A percentile compares a stretch with the other conserved stretches of the same genome.
Conservation (phyloP, 2,329 filamentous ascomycete genomes). For the Paecilomyces sp. region DNA sequence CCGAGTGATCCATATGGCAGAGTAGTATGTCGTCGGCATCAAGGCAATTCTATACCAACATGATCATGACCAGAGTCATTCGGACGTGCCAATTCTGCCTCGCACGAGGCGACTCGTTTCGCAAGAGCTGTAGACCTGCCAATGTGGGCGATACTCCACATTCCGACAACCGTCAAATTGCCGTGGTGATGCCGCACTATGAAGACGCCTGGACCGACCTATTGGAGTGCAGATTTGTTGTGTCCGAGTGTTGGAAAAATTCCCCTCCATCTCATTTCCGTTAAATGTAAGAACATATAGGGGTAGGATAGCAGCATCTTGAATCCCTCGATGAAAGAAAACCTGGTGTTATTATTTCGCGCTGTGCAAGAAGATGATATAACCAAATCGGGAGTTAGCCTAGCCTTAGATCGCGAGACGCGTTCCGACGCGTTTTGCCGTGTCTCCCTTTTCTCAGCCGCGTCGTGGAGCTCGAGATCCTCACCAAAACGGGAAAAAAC, state of each 20-base stretch:
- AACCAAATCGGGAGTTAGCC: conserved; percentile 7
- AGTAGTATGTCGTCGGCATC: too few species aligned
- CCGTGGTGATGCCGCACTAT: background rate
- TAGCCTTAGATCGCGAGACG: background rate
- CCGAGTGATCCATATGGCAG: background rate
- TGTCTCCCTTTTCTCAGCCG: conserved; percentile 9
- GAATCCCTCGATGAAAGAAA: background rate
- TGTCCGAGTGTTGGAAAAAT: background rate
- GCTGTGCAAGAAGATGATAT: conserved; percentile 3
- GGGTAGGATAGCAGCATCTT: background rate
- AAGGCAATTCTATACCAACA: background rate
- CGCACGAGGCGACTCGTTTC: background rate
- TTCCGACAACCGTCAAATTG: background rate
- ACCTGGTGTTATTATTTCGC: background rate
- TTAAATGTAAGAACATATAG: background rate
- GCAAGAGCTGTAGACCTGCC: background rate
- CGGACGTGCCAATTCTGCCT: background rate
- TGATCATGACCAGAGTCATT: background rate
- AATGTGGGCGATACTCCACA: background rate
- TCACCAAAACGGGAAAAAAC: conserved; percentile 9
- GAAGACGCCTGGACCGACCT: background rate
- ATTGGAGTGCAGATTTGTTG: background rate
- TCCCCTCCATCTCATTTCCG: background rate
- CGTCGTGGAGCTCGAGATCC: background rate
- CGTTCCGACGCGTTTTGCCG: conserved; percentile 5